A percentile compares a stretch with the other conserved stretches of the same genome.
Evolutionary conservation across 2,329 filamentous ascomycete species (phyloP).

Genomic region (Claviceps africana): DNA sequence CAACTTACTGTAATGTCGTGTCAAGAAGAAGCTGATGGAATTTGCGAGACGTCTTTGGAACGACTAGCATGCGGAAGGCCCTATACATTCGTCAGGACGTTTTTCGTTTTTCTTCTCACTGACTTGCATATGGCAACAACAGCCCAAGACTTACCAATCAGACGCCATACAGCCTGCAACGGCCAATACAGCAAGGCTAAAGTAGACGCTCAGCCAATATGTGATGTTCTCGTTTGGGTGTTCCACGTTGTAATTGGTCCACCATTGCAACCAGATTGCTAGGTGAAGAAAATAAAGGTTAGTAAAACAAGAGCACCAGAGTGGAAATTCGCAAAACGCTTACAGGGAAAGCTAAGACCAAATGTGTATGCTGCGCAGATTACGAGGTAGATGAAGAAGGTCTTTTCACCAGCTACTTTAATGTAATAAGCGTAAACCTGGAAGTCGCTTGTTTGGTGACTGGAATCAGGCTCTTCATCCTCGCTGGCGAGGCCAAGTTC

Average conservation of each 20-base stretch:
- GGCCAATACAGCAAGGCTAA: slow-evolving; percentile 6
- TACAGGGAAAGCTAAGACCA: slow-evolving; percentile 11
- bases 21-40: slow-evolving; percentile 12
- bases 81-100: neutral
- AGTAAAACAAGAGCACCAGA: neutral
- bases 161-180: slow-evolving; percentile 8
- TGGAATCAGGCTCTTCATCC: slow-evolving; percentile 5
- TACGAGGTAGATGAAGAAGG: slow-evolving; percentile 7
- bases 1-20: slow-evolving; percentile 16
- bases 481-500: slow-evolving; percentile 9
- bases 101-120: neutral
- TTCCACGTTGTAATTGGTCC: slow-evolving; percentile 10
- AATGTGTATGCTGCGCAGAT: slow-evolving; percentile 10
- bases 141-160: slow-evolving; percentile 6
- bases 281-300: neutral
- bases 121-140: neutral
- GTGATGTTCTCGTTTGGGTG: slow-evolving; percentile 9
- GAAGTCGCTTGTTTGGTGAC: slow-evolving; percentile 8
- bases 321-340: neutral
- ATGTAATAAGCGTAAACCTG: slow-evolving; percentile 10
- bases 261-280: slow-evolving; percentile 15
- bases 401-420: slow-evolving; percentile 8
- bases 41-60: slow-evolving; percentile 15
- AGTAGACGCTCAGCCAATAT: slow-evolving; percentile 12
- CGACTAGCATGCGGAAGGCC: slow-evolving; percentile 11